Percentiles rank a stretch among this genome's conserved stretches.
These are phyloP conservation scores for Venturia carpophila DNA, from an alignment of 2,329 filamentous ascomycete genomes.

Conservation along the genomic window DNA sequence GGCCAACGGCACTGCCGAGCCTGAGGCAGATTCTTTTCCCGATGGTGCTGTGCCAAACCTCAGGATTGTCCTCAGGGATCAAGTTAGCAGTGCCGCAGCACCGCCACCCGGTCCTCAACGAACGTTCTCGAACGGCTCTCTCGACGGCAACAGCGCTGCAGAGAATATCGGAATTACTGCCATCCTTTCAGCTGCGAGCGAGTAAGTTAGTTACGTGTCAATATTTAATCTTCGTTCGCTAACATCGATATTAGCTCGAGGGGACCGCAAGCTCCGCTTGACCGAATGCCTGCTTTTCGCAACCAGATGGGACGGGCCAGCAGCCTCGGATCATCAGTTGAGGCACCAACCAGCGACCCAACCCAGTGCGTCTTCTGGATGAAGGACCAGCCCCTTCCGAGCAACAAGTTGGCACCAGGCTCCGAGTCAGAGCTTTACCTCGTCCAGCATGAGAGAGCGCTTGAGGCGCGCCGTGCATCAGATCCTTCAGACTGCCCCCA, in stretches of 20 bases:
- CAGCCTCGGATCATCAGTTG: slow-evolving; percentile 10
- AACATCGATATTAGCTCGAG: background rate
- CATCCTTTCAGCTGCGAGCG: slow-evolving; percentile 1
- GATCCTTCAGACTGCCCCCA: slow-evolving; percentile 41
- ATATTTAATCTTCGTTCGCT: background rate
- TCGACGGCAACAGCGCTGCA: slow-evolving; percentile 28
- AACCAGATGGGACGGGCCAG: slow-evolving; percentile 15
- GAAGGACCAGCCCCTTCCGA: slow-evolving; percentile 40
- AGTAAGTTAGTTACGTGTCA: background rate
- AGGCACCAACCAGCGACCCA: slow-evolving; percentile 2
- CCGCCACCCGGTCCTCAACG: slow-evolving; percentile 29
- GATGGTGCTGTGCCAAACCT: slow-evolving; percentile 47
- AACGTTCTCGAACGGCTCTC: slow-evolving; percentile 49
- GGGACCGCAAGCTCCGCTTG: slow-evolving; percentile 2
- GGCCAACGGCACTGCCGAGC: slow-evolving; percentile 27
- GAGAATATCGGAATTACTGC: slow-evolving; percentile 4
- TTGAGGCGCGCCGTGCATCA: slow-evolving; percentile 39
- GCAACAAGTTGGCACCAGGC: slow-evolving; percentile 37
- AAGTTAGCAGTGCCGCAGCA: slow-evolving; percentile 25
- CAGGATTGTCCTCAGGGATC: slow-evolving; percentile 44
- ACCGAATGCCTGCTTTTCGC: slow-evolving; percentile 14
- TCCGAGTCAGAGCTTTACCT: slow-evolving; percentile 42
- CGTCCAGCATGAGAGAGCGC: slow-evolving; percentile 42
- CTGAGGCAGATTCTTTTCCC: slow-evolving; percentile 41
- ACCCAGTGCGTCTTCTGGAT: slow-evolving; percentile 39